phyloP scores from a whole-genome alignment of 345 rosid genomes.

The Eutrema heterophyllum region DNA sequence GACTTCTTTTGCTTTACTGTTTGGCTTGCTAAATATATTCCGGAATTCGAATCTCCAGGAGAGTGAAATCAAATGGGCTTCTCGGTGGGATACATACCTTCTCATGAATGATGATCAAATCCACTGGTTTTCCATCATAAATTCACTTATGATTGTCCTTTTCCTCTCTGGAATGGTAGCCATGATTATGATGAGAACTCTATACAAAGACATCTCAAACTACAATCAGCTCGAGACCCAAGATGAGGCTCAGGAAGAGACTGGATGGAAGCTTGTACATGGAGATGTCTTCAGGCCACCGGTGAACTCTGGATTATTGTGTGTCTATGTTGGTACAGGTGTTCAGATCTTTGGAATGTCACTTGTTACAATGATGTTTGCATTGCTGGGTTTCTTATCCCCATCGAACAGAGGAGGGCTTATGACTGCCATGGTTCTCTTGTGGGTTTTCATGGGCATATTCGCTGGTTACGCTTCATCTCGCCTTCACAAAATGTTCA shows the following conservation, averaged over 20 bases:
- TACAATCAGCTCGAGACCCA: conserved; percentile 96
- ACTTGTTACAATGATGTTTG: conserved; percentile 95
- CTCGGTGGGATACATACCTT: conserved; percentile 98
- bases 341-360: conserved; percentile 92
- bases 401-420: conserved; percentile 99
- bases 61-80: conserved; percentile 98
- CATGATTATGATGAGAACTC: conserved; percentile 98
- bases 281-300: conserved; percentile 97
- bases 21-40: conserved; percentile 9
- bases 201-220: conserved; percentile 88
- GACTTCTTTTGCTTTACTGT: background rate
- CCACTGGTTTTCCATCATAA: conserved; percentile 97
- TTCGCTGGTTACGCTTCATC: conserved; percentile 93
- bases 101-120: conserved; percentile 98
- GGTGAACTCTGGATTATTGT: conserved; percentile 67
- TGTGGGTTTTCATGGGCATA: conserved; percentile 98
- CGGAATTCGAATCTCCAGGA: conserved; percentile 38
- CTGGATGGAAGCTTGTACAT: conserved; percentile 97
- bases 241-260: conserved; percentile 98
- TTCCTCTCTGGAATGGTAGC: conserved; percentile 99
- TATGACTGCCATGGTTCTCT: conserved; percentile 97
- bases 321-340: conserved; percentile 93
- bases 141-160: conserved; percentile 92
- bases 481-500: conserved; percentile 88
- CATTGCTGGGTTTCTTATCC: conserved; percentile 84